phyloP scores from a whole-genome alignment of 2,329 filamentous ascomycete species.

The Aspergillus sclerotialis region DNA sequence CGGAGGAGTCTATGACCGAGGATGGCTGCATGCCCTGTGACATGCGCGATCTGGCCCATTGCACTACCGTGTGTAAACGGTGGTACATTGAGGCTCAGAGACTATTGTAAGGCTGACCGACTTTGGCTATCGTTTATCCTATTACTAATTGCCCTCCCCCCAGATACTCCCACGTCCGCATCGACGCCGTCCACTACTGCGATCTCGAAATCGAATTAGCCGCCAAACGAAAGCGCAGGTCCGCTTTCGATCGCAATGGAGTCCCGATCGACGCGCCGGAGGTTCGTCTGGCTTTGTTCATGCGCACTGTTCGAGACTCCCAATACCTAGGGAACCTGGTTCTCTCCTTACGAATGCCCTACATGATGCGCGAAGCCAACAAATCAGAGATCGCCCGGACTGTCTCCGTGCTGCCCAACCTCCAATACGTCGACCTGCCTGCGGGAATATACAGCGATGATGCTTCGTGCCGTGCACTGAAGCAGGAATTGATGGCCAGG shows the following conservation, averaged over 20 bases:
- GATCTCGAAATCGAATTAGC: slow-evolving; percentile 74
- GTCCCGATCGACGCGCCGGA: slow-evolving; percentile 74
- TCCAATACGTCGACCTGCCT: slow-evolving; percentile 85
- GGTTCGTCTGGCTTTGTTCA: slow-evolving; percentile 68
- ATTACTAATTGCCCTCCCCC: slow-evolving; percentile 8
- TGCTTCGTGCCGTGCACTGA: slow-evolving; percentile 63
- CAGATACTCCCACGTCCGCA: slow-evolving; percentile 82
- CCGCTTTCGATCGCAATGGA: slow-evolving; percentile 67
- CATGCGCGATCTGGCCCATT: slow-evolving; percentile 77
- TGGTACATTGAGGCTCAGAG: slow-evolving; percentile 59
- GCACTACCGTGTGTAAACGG: slow-evolving; percentile 63
- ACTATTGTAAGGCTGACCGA: slow-evolving; percentile 50
- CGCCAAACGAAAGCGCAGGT: slow-evolving; percentile 68
- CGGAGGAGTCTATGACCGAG: slow-evolving; percentile 70
- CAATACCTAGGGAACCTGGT: slow-evolving; percentile 63
- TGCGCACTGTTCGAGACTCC: slow-evolving; percentile 74
- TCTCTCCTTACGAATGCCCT: slow-evolving; percentile 77
- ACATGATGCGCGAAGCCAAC: slow-evolving; percentile 86
- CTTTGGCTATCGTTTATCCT: background rate
- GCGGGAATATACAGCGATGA: slow-evolving; percentile 83
- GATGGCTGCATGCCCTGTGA: slow-evolving; percentile 91
- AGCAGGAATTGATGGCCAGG: slow-evolving; percentile 74
- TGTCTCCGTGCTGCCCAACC: slow-evolving; percentile 74
- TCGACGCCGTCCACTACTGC: slow-evolving; percentile 93
- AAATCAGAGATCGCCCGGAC: slow-evolving; percentile 79